Evolutionary conservation across 805 yeast genomes (phyloP), one percentile per base, ranked within the genome.

Genomic region (Ogataea dorogensis): DNA sequence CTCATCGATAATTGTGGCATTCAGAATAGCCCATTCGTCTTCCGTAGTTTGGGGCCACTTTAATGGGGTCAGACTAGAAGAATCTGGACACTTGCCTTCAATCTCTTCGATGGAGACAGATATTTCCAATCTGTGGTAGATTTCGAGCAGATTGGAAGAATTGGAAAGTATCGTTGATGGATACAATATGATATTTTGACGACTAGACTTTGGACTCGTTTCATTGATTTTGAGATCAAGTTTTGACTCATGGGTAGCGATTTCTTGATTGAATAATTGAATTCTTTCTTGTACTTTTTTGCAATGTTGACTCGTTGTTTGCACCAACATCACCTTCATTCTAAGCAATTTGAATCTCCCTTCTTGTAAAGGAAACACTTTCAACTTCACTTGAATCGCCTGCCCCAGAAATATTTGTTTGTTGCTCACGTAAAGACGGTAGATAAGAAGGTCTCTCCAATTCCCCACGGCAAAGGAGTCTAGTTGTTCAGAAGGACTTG

Each of bases 371-470:
- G 65, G 65, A 13, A 51, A 27, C 5, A 58, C 14, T 28, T 50
- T 51, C 14, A 56, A 35, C 3, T 33, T 28, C 11, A 53, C 28
- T 11, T 28, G 30, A 5, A 56, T 23, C 9, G 21, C 8, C 9
- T 42, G 41, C 5, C 49, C 56, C 6, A 61, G 35, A 8, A 40
- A 38, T 7, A 54, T 13, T 4, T 36, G 25, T 32, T 49, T 51
- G 31, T 41, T 43, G 11, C 44, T 36, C 7, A 58, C 28, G 1
- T 40, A 11, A 18, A 58, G 28, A 33, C 51, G 44, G 40, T 59
- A 61, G 13, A 39, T 43, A 9, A 53, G 34, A 25, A 58, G 32
- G 21, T 58, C 41, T 47, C 64, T 50, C 65, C 65, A 61, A 26
- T 45, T 54, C 6, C 64, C 65, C 13, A 51, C 17, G 0, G 59